Evolutionary conservation across 805 yeast species (phyloP), one percentile per base, ranked within the genome.

Genomic region (Yamadazyma takamatsuzukensis): DNA sequence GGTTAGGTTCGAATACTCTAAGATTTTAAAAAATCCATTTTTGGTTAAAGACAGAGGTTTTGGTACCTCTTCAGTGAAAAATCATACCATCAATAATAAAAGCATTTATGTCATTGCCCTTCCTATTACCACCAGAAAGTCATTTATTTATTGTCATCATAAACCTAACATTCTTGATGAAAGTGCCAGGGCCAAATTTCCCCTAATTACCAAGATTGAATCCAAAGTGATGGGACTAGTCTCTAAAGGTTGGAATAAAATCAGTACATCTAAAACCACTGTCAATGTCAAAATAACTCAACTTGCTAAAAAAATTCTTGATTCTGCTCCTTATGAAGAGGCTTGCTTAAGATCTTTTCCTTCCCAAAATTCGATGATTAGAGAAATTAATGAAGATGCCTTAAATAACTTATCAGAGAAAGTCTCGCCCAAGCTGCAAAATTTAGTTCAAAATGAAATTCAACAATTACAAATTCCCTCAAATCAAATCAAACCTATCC

Each of bases 261-360:
- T 89, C 51, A 68, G 64, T 27, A 51, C 56, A 1, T 81, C 94
- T 1, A 68, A 78, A 2, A 59, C 65, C 23, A 50, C 63, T 7
- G 58, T 81, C 47, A 86, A 86, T 54, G 62, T 71, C 42, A 68
- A 64, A 33, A 70, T 88, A 27, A 87, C 83, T 2, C 31, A 50
- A 3, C 63, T 64, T 40, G 72, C 80, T 11, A 69, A 74, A 26
- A 55, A 53, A 34, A 64, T 82, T 24, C 54, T 88, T 44, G 72
- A 74, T 32, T 67, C 76, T 15, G 76, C 84, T 5, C 86, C 90
- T 2, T 89, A 90, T 75, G 78, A 80, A 43, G 97, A 89, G 50
- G 73, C 76, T 47, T 74, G 87, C 28, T 63, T 89, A 38, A 68
- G 77, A 39, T 74, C 90, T 2, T 74, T 90, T 15, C 97, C 97